Evolutionary conservation across 2,329 filamentous ascomycete genomes (phyloP), one percentile per base, ranked within the genome.

Genomic region (Ascochyta lentis): DNA sequence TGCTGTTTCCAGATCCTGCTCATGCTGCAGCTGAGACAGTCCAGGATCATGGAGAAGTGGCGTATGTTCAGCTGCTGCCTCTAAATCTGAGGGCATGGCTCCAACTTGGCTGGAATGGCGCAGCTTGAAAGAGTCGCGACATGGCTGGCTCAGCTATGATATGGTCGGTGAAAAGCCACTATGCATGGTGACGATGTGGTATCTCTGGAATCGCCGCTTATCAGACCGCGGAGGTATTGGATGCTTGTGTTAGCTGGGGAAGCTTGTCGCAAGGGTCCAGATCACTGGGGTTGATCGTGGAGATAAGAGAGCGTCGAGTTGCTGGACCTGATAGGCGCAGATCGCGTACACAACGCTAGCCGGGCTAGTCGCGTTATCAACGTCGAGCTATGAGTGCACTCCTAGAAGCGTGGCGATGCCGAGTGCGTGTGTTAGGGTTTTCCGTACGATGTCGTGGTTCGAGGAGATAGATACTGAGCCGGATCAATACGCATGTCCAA

Each of bases 1-100:
- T 31, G 76, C 69, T n/a, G 70, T 71, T 33, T 75, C 75, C 49
- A 76, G 75, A 46, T 78, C 75, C 53, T 80, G 74, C 7, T 74
- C 57, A 19, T 66, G 71, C 46, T 73, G 74, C 3, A 78, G 55
- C 44, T 67, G 68, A 43, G 63, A 74, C 29, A 76, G 44, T 31
- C 75, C 64, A n/a, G 63, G 59, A 44, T 64, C 58, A 38, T 57
- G 60, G 13, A 79, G 63, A 8, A 79, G 69, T 33, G 71, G 67
- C 4, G 73, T 74, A 8, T 65, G 66, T 62, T 79, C 77, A 37
- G 57, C 66, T 12, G 60, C 64, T 19, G 62, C 50, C n/a, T 74
- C 67, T 8, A 47, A 16, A 40, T 72, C 62, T 37, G 56, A 39
- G 7, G 64, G n/a, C 67, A 71, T 72, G 10, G 10, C 19, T 41